Evolutionary conservation across 208 protist species (phyloP), one percentile per base, ranked within the genome.

Genomic region (Trypanosoma platydactyli): DNA sequence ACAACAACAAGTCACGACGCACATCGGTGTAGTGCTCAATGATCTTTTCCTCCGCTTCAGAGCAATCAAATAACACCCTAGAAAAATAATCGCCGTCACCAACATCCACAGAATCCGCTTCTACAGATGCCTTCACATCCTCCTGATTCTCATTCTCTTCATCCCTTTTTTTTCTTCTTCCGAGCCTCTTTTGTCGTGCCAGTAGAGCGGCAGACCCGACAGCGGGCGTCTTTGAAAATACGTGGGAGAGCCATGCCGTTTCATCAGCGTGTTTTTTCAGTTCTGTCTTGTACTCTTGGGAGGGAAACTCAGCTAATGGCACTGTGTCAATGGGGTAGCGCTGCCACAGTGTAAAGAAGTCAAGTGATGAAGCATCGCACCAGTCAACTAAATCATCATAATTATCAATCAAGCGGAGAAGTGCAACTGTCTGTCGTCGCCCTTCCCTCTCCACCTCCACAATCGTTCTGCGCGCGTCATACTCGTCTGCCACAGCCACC

Each of bases 251-350:
- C 45, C 61, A 50, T 5, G 52, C 54, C 1, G 68, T 74, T 40
- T 68, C 54, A 29, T 64, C 60, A 7, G 44, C 41, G 35, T 44
- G 27, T 24, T 63, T 0, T 7, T 33, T 27, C 9, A 74, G 30
- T 15, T 68, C 53, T 20, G 30, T 40, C 16, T 51, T 55, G 35
- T 44, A 55, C 24, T 18, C 27, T 49, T 35, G 30, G 1, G 46
- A 48, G 12, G 45, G 49, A 27, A 41, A 53, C 1, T 35, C 0
- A 33, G 40, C 46, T 30, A 85, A 71, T 30, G 79, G 79, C 50
- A 59, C 46, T 40, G 79, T 81, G 46, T 85, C 79, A 30, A 76
- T 33, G 1, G 75, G 71, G 46, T 76, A 79, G 42, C 56, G 33
- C 18, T 20, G 29, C 1, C 5, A 29, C 5, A 12, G 0, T 48